phyloP scores from a whole-genome alignment of 2,329 filamentous ascomycete species.

The Aspergillus sp. region DNA sequence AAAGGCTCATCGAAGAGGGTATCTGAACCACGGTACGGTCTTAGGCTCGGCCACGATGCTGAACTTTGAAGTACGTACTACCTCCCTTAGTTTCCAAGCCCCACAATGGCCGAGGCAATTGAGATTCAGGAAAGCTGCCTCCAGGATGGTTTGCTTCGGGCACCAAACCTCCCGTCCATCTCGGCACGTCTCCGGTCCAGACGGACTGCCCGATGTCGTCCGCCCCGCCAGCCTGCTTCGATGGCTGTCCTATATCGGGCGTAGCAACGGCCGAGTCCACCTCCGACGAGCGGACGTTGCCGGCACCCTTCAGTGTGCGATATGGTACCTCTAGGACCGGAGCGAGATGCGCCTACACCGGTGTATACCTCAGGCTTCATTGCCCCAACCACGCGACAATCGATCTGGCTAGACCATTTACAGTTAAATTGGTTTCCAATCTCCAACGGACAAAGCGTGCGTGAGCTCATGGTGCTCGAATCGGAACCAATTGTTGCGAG shows the following conservation, averaged over 20 bases:
- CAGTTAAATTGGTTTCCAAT: neutral
- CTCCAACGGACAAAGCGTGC: neutral
- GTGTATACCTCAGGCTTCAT: neutral
- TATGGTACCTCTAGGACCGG: neutral
- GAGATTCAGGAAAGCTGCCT: neutral
- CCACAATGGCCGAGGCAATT: neutral
- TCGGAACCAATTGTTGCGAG: neutral
- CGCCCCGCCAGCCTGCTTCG: constrained; percentile 15
- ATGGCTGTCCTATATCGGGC: constrained; percentile 8
- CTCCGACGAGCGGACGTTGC: constrained; percentile 7
- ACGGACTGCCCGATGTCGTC: constrained; percentile 19
- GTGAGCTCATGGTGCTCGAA: neutral
- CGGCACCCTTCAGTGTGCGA: neutral
- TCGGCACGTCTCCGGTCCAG: constrained; percentile 21
- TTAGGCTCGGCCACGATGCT: neutral
- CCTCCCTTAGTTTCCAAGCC: neutral
- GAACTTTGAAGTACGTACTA: neutral
- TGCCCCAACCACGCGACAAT: neutral
- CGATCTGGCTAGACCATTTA: neutral
- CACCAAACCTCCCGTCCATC: constrained; percentile 1
- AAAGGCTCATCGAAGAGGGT: neutral
- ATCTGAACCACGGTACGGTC: neutral
- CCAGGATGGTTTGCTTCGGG: neutral
- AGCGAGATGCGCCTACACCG: neutral
- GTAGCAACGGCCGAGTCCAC: neutral